Evolutionary conservation across 768 basidiomycete species (phyloP).

Genomic region (Mycena rebaudengoi): DNA sequence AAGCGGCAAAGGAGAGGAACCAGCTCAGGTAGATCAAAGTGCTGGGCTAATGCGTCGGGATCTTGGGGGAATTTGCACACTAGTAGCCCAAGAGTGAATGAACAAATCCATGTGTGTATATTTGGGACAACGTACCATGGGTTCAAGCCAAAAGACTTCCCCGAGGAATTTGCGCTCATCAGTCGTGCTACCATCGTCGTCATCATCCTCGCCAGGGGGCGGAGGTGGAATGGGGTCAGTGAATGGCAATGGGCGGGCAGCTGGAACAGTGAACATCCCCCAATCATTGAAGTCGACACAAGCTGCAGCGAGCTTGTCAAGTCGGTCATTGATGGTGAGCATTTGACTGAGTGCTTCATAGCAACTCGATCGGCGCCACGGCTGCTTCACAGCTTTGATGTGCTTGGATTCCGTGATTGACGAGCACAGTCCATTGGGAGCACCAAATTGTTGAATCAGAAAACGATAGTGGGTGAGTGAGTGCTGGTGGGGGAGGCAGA

Average conservation of each 20-base stretch:
- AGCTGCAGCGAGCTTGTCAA: slow-evolving; percentile 37
- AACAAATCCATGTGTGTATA: background rate
- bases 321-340: slow-evolving; percentile 36
- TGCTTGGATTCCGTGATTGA: slow-evolving; percentile 47
- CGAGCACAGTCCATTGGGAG: slow-evolving; percentile 45
- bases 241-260: background rate
- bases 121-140: background rate
- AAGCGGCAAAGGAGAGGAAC: slow-evolving; percentile 32
- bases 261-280: slow-evolving; percentile 1
- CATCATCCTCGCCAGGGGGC: background rate
- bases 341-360: slow-evolving; percentile 42
- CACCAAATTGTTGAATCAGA: slow-evolving; percentile 36
- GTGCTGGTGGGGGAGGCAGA: slow-evolving; percentile 42
- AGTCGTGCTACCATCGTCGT: slow-evolving; percentile 7
- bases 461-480: slow-evolving; percentile 37
- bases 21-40: slow-evolving; percentile 22
- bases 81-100: background rate
- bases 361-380: slow-evolving; percentile 37
- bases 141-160: slow-evolving; percentile 19
- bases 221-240: background rate
- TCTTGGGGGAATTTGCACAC: slow-evolving; percentile 12
- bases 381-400: slow-evolving; percentile 46
- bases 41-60: slow-evolving; percentile 7
- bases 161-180: slow-evolving; percentile 6
- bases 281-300: slow-evolving; percentile 27